Evolutionary conservation across 106 monocot genomes (phyloP).

Genomic region (Hemerocallis citrina): DNA sequence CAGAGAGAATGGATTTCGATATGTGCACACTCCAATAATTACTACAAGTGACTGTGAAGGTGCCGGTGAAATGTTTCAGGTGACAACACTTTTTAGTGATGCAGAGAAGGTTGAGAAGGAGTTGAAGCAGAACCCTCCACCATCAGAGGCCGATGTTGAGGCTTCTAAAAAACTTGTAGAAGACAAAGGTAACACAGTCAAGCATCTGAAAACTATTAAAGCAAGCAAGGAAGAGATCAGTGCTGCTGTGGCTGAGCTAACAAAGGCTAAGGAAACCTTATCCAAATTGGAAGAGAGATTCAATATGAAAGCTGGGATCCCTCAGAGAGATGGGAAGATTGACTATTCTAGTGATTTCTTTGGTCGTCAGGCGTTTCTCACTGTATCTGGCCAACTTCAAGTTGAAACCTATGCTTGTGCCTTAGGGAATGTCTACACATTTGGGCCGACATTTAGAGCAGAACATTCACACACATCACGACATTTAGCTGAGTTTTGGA

Average conservation of each 20-base stretch:
- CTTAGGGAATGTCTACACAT: conserved; percentile 88
- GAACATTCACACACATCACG: conserved; percentile 93
- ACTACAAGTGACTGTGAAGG: conserved; percentile 94
- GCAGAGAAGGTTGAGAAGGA: conserved; percentile 74
- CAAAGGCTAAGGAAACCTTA: conserved; percentile 58
- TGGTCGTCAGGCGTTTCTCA: conserved; percentile 77
- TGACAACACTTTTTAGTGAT: conserved; percentile 76
- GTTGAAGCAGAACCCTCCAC: conserved; percentile 54
- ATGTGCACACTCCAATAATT: conserved; percentile 85
- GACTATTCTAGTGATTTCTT: conserved; percentile 77
- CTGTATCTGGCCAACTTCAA: conserved; percentile 90
- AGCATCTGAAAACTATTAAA: conserved; percentile 58
- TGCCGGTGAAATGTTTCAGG: conserved; percentile 95
- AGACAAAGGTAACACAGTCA: conserved; percentile 58
- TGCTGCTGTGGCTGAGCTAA: conserved; percentile 59
- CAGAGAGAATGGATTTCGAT: conserved; percentile 67
- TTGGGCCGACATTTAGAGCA: conserved; percentile 95
- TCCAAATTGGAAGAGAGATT: conserved; percentile 69
- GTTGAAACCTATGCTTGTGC: conserved; percentile 93
- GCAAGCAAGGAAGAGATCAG: conserved; percentile 46
- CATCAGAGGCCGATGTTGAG: conserved; percentile 67
- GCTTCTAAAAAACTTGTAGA: conserved; percentile 51
- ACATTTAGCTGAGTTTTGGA: conserved; percentile 98
- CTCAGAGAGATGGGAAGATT: conserved; percentile 56
- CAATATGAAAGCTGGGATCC: conserved; percentile 66